Evolutionary conservation across 164 flowering plant species (phyloP).

Genomic region (grape (Vitis vinifera)): ASM3070453v1 NC_081818.1:10146001-10146500

Average conservation of each 20-base stretch:
- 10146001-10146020: not conserved
- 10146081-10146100: not conserved
- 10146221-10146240: conserved; percentile 3
- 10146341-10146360: conserved; percentile 12
- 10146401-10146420: not conserved
- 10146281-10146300: conserved; percentile 14
- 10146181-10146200: not conserved
- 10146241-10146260: conserved; percentile 15
- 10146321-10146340: not conserved
- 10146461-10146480: not conserved
- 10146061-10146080: not conserved
- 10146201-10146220: conserved; percentile 9
- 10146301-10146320: conserved; percentile 8
- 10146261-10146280: conserved; percentile 12
- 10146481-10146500: conserved; percentile 6
- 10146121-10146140: too few relatives aligned
- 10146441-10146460: not conserved
- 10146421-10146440: not conserved
- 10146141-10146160: too few relatives aligned
- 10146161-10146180: not conserved
- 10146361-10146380: conserved; percentile 18
- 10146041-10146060: too few relatives aligned
- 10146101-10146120: too few relatives aligned
- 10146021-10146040: not conserved
- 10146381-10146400: not conserved